Conservation (phyloP, 2,329 filamentous ascomycete species). For the Pyrenochaeta sp. region DNA sequence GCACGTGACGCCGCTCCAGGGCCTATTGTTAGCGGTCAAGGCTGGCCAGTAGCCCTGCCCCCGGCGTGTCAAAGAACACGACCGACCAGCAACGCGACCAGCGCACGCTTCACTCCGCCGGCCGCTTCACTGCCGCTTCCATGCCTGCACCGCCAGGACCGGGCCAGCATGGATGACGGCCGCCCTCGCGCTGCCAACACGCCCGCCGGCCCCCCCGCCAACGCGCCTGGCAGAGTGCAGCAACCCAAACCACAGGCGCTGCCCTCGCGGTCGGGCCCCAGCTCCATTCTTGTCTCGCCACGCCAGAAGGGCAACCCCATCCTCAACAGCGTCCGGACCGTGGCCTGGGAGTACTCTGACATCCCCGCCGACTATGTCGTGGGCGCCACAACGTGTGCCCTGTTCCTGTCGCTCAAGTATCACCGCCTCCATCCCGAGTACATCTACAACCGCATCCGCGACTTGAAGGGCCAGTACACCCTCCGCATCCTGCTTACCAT, state of each 20-base stretch:
- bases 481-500: constrained; percentile 86
- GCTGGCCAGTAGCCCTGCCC: no score
- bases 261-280: constrained; percentile 69
- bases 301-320: constrained; percentile 96
- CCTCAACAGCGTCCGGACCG: constrained; percentile 77
- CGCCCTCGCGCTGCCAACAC: constrained; percentile 22
- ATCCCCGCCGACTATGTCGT: constrained; percentile 95
- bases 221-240: constrained; percentile 62
- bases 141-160: constrained; percentile 22
- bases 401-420: constrained; percentile 96
- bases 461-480: constrained; percentile 83
- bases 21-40: not conserved
- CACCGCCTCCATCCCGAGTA: constrained; percentile 97
- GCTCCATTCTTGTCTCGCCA: constrained; percentile 86
- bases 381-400: constrained; percentile 83
- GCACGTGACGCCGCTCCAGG: constrained; percentile 15
- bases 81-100: not conserved
- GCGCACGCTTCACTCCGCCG: constrained; percentile 4
- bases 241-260: constrained; percentile 92
- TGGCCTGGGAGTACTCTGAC: constrained; percentile 96
- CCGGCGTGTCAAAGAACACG: no score
- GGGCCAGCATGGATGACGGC: constrained; percentile 44
- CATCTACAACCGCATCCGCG: constrained; percentile 90
- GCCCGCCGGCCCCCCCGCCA: constrained; percentile 15
- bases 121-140: constrained; percentile 12